Conservation (phyloP, 805 yeast species). For the Suhomyces xylopsoci region DNA sequence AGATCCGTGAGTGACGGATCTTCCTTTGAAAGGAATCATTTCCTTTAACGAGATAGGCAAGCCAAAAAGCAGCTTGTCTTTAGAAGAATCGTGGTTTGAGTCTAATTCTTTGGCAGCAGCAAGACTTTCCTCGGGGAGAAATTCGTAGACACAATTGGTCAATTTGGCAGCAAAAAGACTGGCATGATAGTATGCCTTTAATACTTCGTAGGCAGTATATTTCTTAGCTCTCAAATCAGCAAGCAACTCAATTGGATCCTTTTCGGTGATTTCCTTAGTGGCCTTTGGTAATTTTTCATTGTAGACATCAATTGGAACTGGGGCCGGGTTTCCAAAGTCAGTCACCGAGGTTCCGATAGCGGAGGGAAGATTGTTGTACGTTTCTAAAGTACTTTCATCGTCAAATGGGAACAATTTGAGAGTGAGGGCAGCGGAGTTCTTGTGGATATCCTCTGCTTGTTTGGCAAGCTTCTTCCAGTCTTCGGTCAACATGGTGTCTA, state of each 20-base stretch:
- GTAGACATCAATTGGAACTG: slow-evolving; percentile 16
- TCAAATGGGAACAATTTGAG: slow-evolving; percentile 19
- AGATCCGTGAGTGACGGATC: neutral
- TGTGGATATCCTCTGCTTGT: slow-evolving; percentile 12
- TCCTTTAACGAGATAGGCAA: neutral
- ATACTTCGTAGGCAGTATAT: slow-evolving; percentile 14
- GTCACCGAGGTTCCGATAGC: slow-evolving; percentile 15
- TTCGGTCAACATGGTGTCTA: slow-evolving; percentile 11
- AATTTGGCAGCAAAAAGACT: slow-evolving; percentile 8
- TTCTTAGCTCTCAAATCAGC: slow-evolving; percentile 10
- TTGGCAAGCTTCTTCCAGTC: slow-evolving; percentile 16
- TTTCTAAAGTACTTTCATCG: slow-evolving; percentile 6
- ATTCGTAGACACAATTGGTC: neutral
- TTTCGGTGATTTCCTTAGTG: slow-evolving; percentile 15
- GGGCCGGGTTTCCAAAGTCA: slow-evolving; percentile 20
- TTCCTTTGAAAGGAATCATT: neutral
- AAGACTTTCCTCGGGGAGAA: neutral
- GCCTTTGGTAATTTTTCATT: slow-evolving; percentile 10
- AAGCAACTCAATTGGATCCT: slow-evolving; percentile 15
- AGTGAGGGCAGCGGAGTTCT: slow-evolving; percentile 13
- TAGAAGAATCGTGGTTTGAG: neutral
- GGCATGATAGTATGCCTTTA: slow-evolving; percentile 17
- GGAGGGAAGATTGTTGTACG: slow-evolving; percentile 13
- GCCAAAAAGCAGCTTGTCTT: neutral
- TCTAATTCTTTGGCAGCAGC: neutral